phyloP scores from a whole-genome alignment of 2,329 filamentous ascomycete genomes.

The Daldinia sp. region DNA sequence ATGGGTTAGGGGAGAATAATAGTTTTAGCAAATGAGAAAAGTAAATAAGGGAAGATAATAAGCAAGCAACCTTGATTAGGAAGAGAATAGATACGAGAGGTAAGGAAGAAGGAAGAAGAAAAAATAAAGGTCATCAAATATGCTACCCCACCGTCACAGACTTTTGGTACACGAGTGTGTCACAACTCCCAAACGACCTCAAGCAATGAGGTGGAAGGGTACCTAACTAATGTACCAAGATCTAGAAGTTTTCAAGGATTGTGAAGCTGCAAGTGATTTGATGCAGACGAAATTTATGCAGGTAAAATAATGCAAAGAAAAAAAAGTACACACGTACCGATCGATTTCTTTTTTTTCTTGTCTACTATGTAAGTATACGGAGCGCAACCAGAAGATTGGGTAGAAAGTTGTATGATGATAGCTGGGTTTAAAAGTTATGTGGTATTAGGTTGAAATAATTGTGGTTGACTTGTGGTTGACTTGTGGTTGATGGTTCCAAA shows the following conservation, averaged over 20 bases:
- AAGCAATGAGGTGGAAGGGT: slow-evolving; percentile 3
- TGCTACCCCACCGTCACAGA: slow-evolving; percentile 26
- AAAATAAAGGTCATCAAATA: slow-evolving; percentile 2
- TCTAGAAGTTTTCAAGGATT: slow-evolving; percentile 13
- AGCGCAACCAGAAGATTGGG: slow-evolving; percentile 24
- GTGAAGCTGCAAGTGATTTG: slow-evolving; percentile 29
- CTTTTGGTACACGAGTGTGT: background rate
- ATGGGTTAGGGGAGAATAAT: background rate
- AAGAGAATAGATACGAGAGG: background rate
- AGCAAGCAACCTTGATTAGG: slow-evolving; percentile 5
- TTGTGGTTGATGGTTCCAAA: slow-evolving; percentile 17
- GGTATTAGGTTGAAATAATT: slow-evolving; percentile 35
- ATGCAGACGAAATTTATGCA: slow-evolving; percentile 24
- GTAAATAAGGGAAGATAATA: slow-evolving; percentile 2
- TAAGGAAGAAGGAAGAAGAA: background rate
- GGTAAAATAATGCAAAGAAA: slow-evolving; percentile 1
- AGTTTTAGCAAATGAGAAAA: background rate
- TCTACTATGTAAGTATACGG: slow-evolving; percentile 2
- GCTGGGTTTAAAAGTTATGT: slow-evolving; percentile 10
- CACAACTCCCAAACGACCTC: slow-evolving; percentile 15
- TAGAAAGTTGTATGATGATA: background rate
- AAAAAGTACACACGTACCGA: slow-evolving; percentile 20
- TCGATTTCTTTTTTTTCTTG: slow-evolving; percentile 1
- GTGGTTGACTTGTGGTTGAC: slow-evolving; percentile 13
- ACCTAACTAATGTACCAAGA: slow-evolving; percentile 27